Evolutionary conservation across 306 rosid genomes (phyloP).

Genomic region (Dicorynia guianensis): DNA sequence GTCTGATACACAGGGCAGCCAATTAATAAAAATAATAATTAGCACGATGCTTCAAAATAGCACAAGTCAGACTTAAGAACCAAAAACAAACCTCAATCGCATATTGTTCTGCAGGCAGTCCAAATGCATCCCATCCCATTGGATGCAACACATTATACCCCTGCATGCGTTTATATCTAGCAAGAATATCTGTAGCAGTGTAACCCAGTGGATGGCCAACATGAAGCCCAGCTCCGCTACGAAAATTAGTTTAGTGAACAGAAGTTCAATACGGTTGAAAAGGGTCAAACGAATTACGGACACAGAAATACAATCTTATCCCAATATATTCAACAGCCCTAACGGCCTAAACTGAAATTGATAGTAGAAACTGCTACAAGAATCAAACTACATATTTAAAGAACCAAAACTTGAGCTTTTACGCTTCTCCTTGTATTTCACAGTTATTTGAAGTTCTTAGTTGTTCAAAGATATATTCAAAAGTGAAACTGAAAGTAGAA

Average conservation of each 20-base stretch:
- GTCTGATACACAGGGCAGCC: conserved; percentile 63
- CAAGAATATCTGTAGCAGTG: conserved; percentile 93
- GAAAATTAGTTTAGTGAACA: conserved; percentile 29
- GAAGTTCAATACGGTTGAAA: not conserved
- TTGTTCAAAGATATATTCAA: not conserved
- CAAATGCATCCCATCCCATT: conserved; percentile 99
- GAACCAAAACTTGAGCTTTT: not conserved
- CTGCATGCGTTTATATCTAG: conserved; percentile 88
- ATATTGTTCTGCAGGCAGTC: conserved; percentile 98
- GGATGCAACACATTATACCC: conserved; percentile 94
- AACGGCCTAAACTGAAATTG: not conserved
- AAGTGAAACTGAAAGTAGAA: not conserved
- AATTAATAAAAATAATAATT: conserved; percentile 5
- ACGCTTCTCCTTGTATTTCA: not conserved
- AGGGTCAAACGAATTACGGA: not conserved
- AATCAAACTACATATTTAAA: not conserved
- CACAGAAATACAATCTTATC: not conserved
- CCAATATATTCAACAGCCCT: not conserved
- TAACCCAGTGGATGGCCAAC: conserved; percentile 98
- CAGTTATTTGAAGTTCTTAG: not conserved
- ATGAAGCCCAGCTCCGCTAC: conserved; percentile 94
- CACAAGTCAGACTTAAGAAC: conserved; percentile 27
- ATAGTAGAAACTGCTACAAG: not conserved
- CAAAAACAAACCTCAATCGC: conserved; percentile 78
- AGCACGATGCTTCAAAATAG: not conserved